phyloP scores from a whole-genome alignment of 2,329 filamentous ascomycete genomes.

The Xylariaceae sp. region DNA sequence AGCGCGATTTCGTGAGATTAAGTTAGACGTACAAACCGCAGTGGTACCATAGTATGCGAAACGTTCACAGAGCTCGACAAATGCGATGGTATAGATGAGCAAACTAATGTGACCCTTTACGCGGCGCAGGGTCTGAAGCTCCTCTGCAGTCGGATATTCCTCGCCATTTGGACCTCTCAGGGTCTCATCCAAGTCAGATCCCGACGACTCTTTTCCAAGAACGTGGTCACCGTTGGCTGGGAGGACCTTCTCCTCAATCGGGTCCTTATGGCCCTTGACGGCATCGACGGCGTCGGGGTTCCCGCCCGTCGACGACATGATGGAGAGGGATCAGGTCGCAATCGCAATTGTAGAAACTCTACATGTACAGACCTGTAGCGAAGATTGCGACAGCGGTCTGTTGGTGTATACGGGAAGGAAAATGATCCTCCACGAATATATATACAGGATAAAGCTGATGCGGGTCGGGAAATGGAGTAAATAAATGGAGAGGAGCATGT shows the following conservation, averaged over 20 bases:
- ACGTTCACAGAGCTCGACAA: slow-evolving; percentile 66
- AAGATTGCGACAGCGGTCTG: not conserved
- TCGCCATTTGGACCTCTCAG: slow-evolving; percentile 38
- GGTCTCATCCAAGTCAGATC: slow-evolving; percentile 25
- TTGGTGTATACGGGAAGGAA: no score
- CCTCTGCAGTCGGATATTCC: slow-evolving; percentile 55
- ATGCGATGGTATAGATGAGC: slow-evolving; percentile 60
- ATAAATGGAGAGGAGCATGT: no score
- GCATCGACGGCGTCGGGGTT: slow-evolving; percentile 21
- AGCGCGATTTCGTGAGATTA: not conserved
- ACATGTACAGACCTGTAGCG: no score
- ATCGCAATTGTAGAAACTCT: not conserved
- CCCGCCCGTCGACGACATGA: slow-evolving; percentile 28
- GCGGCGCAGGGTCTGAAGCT: slow-evolving; percentile 54
- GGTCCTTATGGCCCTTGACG: slow-evolving; percentile 8
- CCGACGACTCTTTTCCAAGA: slow-evolving; percentile 8
- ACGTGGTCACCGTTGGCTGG: slow-evolving; percentile 14
- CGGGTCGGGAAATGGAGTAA: no score
- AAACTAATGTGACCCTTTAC: slow-evolving; percentile 57
- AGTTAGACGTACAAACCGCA: slow-evolving; percentile 53
- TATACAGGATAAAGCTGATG: no score
- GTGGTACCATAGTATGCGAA: slow-evolving; percentile 68
- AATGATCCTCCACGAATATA: no score
- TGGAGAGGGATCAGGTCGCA: not conserved
- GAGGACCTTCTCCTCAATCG: slow-evolving; percentile 12